Evolutionary conservation across 192 early-diverging fungal genomes (phyloP), one percentile per base, ranked within the genome.

Genomic region (Coemansia sp.): DNA sequence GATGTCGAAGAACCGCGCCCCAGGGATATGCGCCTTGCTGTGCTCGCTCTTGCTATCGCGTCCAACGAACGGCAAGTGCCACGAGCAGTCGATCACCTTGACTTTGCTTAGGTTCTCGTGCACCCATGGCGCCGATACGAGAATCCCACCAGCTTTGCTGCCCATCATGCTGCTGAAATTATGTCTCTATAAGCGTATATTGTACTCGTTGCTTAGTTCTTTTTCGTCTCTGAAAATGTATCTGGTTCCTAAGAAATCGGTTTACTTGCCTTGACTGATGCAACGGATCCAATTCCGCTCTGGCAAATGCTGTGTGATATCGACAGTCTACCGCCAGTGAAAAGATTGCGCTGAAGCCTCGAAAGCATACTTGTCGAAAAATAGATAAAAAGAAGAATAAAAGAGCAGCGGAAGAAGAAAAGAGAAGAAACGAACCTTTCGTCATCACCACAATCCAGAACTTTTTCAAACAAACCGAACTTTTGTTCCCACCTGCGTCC

Each of bases 1-100:
- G 54, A 98, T 92, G 55, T 94, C 93, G 70, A 98, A 96, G 73
- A 91, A 96, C 31, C 84, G 89, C 7, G 94, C 89, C 57, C 85
- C 82, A 33, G 84, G 63, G 27, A 88, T 84, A 57, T 90, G 89
- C 48, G 79, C 75, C 19, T 82, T 68, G 15, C 79, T 56, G 81
- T 84, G 94, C 71, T 95, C 92, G n/a, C 82, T 65, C 66, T 84
- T 74, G 42, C 88, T 74, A 56, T 91, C 74, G 40, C 89, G 84
- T 29, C 84, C 84, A 22, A 84, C 40, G 34, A 85, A 85, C 10
- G 92, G 92, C 78, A 96, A 87, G 76, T 96, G 89, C 94, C 94
- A 98, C 15, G 91, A 92, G 31, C 89, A 91, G 76, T 98, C 96
- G 1, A 98, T 67, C 3, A 92, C 78, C n/a, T 89, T 86, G 55